Percentiles rank a stretch among this genome's conserved stretches.
Evolutionary conservation across 139 green algal genomes (phyloP).

Genomic region (Medakamo hakoo): DNA sequence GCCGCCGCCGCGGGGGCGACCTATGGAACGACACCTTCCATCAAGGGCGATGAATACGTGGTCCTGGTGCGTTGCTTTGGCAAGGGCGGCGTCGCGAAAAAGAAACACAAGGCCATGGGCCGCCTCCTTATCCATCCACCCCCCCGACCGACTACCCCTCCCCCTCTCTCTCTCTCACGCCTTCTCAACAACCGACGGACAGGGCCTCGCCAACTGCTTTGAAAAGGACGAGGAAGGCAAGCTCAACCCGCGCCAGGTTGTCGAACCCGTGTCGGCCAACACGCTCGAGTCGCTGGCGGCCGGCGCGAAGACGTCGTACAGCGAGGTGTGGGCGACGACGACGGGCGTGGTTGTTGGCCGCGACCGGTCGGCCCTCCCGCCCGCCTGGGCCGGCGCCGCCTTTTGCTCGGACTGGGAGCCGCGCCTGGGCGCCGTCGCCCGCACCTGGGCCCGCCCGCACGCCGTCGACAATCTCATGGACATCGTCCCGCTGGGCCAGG

Average conservation of each 20-base stretch:
- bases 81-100: neutral
- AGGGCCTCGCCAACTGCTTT: slow-evolving; percentile 77
- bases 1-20: too few relatives aligned
- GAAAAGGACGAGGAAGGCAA: slow-evolving; percentile 49
- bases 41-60: neutral
- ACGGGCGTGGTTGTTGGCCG: slow-evolving; percentile 35
- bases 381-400: slow-evolving; percentile 31
- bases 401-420: slow-evolving; percentile 68
- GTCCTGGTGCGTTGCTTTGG: neutral
- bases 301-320: slow-evolving; percentile 67
- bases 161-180: neutral
- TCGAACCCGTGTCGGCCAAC: slow-evolving; percentile 69
- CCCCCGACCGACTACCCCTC: neutral
- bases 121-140: neutral
- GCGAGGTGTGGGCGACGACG: slow-evolving; percentile 37
- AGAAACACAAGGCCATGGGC: neutral
- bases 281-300: slow-evolving; percentile 64
- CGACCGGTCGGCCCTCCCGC: slow-evolving; percentile 33
- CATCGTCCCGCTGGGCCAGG: slow-evolving; percentile 59
- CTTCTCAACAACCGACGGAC: neutral
- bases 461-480: slow-evolving; percentile 77
- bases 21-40: neutral
- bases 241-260: slow-evolving; percentile 48
- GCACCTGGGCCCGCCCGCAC: slow-evolving; percentile 72
- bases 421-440: slow-evolving; percentile 44